Percentiles rank a stretch among this genome's conserved stretches.
These are phyloP conservation scores for Globisporangium megalacanthum DNA, from an alignment of 352 stramenopile species.

Conservation along the genomic window DNA sequence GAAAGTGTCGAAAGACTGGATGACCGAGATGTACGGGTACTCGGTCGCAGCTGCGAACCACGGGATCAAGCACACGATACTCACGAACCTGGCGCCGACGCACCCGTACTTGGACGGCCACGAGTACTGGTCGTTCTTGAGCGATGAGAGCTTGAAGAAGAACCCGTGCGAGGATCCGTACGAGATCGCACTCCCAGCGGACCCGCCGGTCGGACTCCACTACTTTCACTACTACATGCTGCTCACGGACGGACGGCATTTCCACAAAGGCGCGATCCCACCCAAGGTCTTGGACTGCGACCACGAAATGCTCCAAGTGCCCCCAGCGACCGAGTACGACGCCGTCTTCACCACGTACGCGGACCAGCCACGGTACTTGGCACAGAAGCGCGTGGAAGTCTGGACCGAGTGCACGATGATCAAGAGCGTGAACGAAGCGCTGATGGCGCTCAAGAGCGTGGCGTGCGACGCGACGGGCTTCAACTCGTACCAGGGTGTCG, in stretches of 20 bases:
- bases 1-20: conserved; percentile 32
- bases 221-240: conserved; percentile 32
- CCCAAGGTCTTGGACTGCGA: conserved; percentile 18
- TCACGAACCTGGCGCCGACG: conserved; percentile 37
- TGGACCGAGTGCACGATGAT: conserved; percentile 24
- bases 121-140: conserved; percentile 45
- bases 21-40: conserved; percentile 60
- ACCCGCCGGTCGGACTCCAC: conserved; percentile 40
- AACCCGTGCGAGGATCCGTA: conserved; percentile 34
- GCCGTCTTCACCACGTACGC: conserved; percentile 9
- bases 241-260: conserved; percentile 13
- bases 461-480: conserved; percentile 12
- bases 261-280: conserved; percentile 21
- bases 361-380: neutral
- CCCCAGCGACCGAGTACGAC: conserved; percentile 12
- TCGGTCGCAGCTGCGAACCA: conserved; percentile 39
- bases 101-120: conserved; percentile 23
- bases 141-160: conserved; percentile 11
- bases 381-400: conserved; percentile 19
- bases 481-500: conserved; percentile 9
- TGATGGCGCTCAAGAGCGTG: conserved; percentile 14
- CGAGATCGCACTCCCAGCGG: conserved; percentile 29
- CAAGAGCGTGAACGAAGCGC: conserved; percentile 21
- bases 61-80: conserved; percentile 46
- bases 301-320: conserved; percentile 14